Conservation (phyloP, 345 rosid genomes). For the Rhodamnia argentea region DNA sequence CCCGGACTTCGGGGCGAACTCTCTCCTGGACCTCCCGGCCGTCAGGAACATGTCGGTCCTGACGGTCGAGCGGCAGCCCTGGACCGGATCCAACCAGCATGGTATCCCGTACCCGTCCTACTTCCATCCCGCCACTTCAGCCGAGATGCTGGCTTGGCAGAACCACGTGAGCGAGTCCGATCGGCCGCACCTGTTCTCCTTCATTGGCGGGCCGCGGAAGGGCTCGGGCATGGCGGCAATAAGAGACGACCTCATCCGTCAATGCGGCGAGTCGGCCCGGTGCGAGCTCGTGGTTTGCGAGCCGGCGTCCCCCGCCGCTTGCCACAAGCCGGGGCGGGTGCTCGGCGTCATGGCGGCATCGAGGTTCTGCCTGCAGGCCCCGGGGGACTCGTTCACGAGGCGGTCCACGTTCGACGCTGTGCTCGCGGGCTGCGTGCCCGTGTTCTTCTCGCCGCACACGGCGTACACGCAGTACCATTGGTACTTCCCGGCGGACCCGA, state of each 20-base stretch:
- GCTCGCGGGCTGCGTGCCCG: slow-evolving; percentile 48
- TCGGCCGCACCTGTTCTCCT: slow-evolving; percentile 39
- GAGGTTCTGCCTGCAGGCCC: slow-evolving; percentile 44
- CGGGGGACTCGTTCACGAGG: slow-evolving; percentile 52
- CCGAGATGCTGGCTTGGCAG: slow-evolving; percentile 34
- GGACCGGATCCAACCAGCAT: slow-evolving; percentile 26
- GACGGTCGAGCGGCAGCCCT: slow-evolving; percentile 43
- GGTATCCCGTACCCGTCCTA: slow-evolving; percentile 58
- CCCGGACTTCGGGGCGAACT: slow-evolving; percentile 43
- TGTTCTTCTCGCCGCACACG: slow-evolving; percentile 52
- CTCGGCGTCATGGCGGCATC: slow-evolving; percentile 27
- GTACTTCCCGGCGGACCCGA: slow-evolving; percentile 24
- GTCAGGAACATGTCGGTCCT: slow-evolving; percentile 48
- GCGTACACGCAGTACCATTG: slow-evolving; percentile 50
- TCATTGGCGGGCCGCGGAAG: slow-evolving; percentile 42
- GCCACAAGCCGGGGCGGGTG: slow-evolving; percentile 26
- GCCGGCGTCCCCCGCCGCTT: slow-evolving; percentile 2
- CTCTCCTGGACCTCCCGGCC: slow-evolving; percentile 28
- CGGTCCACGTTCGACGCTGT: slow-evolving; percentile 43
- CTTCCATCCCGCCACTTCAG: slow-evolving; percentile 36
- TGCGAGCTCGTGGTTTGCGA: slow-evolving; percentile 32
- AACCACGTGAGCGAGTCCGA: slow-evolving; percentile 2
- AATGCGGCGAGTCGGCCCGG: slow-evolving; percentile 27
- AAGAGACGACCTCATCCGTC: slow-evolving; percentile 37
- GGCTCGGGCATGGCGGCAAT: slow-evolving; percentile 32